Base-by-base conservation (phyloP, 306 rosid species). In the Glycine latifolia region DNA sequence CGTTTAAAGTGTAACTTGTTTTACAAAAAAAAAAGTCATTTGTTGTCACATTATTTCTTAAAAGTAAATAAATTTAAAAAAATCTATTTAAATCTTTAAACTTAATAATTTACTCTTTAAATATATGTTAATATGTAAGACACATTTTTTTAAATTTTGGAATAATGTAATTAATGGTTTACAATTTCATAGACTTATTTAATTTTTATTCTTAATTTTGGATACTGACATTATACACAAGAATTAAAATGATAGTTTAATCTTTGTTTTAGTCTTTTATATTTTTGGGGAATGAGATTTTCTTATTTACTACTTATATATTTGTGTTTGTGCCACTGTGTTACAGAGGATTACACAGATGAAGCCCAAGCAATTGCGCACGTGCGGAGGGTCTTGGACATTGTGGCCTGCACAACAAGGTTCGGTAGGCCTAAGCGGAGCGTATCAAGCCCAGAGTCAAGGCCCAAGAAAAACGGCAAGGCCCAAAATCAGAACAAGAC, bases 371-470 rank as follows among this genome's bases (percentile, higher is more conserved):
- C 88, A 1, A 41, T 84, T 43, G 87, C 90, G 31, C 99, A 95
- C 71, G 94, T 95, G 81, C 92, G 98, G 81, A 84, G 98, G 71
- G 73, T 95, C 4, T 86, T 93, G 87, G 98, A 95, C 83, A 88
- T 95, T 0, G 87, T 89, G 59, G 94, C 94, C 61, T 91, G 98
- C 86, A 93, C 99, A 10, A 81, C 90, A 0, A 91, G 88, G 69
- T 93, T 90, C 49, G 79, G 89, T 10, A 95, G 91, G 90, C 87
- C 98, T 81, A 89, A 87, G 83, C 83, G 94, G 17, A 78, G 81
- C 16, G 13, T 79, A 1, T 6, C 81, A 47, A 79, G 86, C 80
- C 84, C 92, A 56, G 99, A 93, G 1, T 79, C 89, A 12, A 91
- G 82, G 82, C 78, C 97, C 58, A 95, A 89, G 89, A 95, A 91